Percentiles rank a stretch among this genome's conserved stretches.
phyloP scores from a whole-genome alignment of 768 basidiomycete genomes.

The Fistulinella prunicolor region DNA sequence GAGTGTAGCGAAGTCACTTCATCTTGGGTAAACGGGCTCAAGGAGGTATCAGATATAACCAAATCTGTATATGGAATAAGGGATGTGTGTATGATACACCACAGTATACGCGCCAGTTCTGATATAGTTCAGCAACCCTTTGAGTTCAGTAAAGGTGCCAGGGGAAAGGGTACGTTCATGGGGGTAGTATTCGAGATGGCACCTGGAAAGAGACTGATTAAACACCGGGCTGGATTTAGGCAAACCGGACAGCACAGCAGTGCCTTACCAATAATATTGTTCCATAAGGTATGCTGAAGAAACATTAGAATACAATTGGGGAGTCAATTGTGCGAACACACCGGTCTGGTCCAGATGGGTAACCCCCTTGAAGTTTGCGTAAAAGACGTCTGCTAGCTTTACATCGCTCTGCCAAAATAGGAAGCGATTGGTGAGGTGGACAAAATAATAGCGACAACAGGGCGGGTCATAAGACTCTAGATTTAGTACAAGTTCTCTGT shows the following conservation, averaged over 20 bases:
- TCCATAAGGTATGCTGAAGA: neutral
- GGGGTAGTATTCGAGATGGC: neutral
- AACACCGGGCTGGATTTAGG: neutral
- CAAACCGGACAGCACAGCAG: neutral
- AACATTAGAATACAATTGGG: neutral
- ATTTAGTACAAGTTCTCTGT: neutral
- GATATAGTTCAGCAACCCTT: neutral
- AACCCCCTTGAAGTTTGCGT: neutral
- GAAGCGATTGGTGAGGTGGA: neutral
- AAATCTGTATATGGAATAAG: slow-evolving; percentile 28
- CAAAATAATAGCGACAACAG: neutral
- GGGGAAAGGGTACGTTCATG: neutral
- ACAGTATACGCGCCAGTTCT: neutral
- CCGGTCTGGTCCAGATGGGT: neutral
- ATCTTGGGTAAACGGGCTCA: slow-evolving; percentile 33
- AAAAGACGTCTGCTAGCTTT: neutral
- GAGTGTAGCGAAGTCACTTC: slow-evolving; percentile 36
- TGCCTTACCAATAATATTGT: neutral
- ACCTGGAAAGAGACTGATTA: neutral
- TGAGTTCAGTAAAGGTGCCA: neutral
- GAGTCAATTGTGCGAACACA: neutral
- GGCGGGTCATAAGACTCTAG: no score
- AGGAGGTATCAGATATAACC: slow-evolving; percentile 38
- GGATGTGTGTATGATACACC: no score
- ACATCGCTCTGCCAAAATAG: neutral